phyloP scores from a whole-genome alignment of 176 grass and related monocot genomes.

The barley (Hordeum vulgare) region DNA sequence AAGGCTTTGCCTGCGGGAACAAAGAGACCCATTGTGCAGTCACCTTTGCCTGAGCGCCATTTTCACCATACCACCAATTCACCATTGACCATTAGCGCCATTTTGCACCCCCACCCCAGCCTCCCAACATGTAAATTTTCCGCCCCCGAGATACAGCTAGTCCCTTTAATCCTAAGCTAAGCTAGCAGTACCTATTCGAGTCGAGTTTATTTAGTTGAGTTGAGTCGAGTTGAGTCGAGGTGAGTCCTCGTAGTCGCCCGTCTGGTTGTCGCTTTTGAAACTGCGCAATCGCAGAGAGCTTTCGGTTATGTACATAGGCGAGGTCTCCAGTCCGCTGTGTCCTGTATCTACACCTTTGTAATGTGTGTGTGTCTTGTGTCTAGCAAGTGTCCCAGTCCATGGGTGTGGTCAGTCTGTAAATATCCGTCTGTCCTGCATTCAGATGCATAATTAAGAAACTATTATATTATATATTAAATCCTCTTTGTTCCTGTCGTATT shows the following conservation, averaged over 20 bases:
- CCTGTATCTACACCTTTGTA: slow-evolving; percentile 37
- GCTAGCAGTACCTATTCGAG: background rate
- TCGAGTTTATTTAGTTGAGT: background rate
- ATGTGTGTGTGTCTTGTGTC: slow-evolving; percentile 6
- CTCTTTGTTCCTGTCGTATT: background rate
- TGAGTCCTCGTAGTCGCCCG: background rate
- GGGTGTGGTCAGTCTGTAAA: slow-evolving; percentile 34
- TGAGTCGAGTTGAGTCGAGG: background rate
- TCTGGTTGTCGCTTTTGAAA: slow-evolving; percentile 50
- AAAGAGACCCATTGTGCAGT: slow-evolving; percentile 51
- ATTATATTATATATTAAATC: background rate
- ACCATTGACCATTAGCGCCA: slow-evolving; percentile 3
- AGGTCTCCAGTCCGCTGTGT: slow-evolving; percentile 22
- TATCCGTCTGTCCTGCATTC: slow-evolving; percentile 10
- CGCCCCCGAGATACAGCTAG: slow-evolving; percentile 19
- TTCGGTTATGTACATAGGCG: slow-evolving; percentile 56
- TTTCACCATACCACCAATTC: background rate
- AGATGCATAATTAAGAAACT: slow-evolving; percentile 20
- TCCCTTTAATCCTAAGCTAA: slow-evolving; percentile 26
- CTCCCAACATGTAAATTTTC: slow-evolving; percentile 32
- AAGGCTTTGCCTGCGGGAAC: slow-evolving; percentile 77
- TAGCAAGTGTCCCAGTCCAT: background rate
- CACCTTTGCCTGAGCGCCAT: slow-evolving; percentile 54
- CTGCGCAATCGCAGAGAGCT: slow-evolving; percentile 41
- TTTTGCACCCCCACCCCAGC: background rate